These are phyloP conservation scores for Neospora caninum DNA, from an alignment of 169 alveolate species.

Conservation along the genomic window DNA sequence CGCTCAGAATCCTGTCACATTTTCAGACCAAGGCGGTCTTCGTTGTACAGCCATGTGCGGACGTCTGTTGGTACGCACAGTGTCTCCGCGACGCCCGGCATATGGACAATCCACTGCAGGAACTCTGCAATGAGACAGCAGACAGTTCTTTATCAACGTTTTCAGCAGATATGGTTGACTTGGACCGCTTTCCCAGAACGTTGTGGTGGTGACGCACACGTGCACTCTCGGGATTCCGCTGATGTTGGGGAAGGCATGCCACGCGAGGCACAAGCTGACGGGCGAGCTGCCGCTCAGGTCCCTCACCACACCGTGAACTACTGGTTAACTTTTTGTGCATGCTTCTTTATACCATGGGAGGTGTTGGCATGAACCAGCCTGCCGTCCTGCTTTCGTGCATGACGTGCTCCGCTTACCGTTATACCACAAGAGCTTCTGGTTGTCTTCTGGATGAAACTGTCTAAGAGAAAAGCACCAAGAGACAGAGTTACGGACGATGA, in stretches of 20 bases:
- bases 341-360: too few relatives aligned
- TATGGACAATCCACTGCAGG: constrained; percentile 65
- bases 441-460: constrained; percentile 52
- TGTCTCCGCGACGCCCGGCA: constrained; percentile 66
- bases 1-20: not conserved
- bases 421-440: constrained; percentile 55
- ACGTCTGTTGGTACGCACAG: constrained; percentile 69
- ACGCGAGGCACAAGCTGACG: too few relatives aligned
- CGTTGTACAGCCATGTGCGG: constrained; percentile 65
- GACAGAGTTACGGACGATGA: not conserved
- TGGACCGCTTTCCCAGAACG: too few relatives aligned
- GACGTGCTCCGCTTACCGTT: constrained; percentile 37
- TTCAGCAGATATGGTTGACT: not conserved
- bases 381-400: too few relatives aligned
- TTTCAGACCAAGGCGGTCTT: constrained; percentile 10
- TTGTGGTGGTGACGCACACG: too few relatives aligned
- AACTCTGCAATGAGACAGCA: constrained; percentile 38
- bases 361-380: too few relatives aligned
- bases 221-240: too few relatives aligned
- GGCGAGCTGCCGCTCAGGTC: too few relatives aligned
- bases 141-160: not conserved
- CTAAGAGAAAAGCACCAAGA: constrained; percentile 20
- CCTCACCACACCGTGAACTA: too few relatives aligned
- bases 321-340: too few relatives aligned
- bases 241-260: too few relatives aligned